Conservation (phyloP, 257 asterid genomes). For the Nicotiana obtusifolia region DNA sequence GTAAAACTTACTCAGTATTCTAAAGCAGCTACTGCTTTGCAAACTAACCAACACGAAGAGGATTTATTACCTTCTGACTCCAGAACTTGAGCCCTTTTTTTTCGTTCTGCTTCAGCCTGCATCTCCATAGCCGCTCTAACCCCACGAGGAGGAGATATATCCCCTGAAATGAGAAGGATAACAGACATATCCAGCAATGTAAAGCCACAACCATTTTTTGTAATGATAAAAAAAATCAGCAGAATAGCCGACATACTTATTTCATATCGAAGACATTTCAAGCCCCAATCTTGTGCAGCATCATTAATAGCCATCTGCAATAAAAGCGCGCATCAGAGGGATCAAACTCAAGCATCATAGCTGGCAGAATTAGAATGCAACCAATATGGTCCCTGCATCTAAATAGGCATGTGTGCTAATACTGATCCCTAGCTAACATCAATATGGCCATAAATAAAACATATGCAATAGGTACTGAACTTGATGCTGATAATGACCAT, state of each 20-base stretch:
- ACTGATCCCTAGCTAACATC: not conserved
- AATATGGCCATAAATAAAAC: not conserved
- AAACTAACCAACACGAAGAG: not conserved
- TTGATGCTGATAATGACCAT: not conserved
- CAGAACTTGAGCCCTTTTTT: slow-evolving; percentile 80
- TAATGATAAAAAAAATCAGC: not conserved
- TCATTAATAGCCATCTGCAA: slow-evolving; percentile 72
- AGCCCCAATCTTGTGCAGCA: slow-evolving; percentile 87
- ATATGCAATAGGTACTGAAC: not conserved
- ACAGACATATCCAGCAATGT: not conserved
- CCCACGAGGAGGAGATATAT: slow-evolving; percentile 86
- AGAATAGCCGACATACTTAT: slow-evolving; percentile 57
- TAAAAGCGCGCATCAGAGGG: slow-evolving; percentile 8
- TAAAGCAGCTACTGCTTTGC: not conserved
- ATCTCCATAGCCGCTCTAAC: slow-evolving; percentile 92
- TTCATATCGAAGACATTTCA: slow-evolving; percentile 89
- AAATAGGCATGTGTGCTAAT: not conserved
- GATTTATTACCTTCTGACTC: slow-evolving; percentile 74
- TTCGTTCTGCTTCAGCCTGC: slow-evolving; percentile 99
- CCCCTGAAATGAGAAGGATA: slow-evolving; percentile 42
- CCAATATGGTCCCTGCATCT: not conserved
- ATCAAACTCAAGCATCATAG: slow-evolving; percentile 1
- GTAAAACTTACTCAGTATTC: not conserved
- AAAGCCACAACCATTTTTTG: not conserved
- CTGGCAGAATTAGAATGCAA: not conserved